Evolutionary conservation across 2,329 filamentous ascomycete genomes (phyloP).

Genomic region (Claviceps sp.): DNA sequence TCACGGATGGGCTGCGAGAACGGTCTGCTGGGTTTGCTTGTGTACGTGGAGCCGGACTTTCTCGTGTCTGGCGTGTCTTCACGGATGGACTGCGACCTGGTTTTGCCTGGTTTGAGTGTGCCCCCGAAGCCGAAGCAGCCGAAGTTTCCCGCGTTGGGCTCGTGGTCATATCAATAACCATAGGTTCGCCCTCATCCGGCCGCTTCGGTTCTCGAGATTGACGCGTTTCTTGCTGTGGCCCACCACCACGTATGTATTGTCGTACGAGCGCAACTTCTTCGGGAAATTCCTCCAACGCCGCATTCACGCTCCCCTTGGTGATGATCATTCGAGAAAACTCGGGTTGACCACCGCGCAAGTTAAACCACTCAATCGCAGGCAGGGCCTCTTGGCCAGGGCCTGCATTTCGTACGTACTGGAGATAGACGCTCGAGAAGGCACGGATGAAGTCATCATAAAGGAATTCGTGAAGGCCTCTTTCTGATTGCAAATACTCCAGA

Average conservation of each 20-base stretch:
- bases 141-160: neutral
- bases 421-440: slow-evolving; percentile 27
- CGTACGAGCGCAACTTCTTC: slow-evolving; percentile 15
- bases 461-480: slow-evolving; percentile 24
- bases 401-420: slow-evolving; percentile 23
- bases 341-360: slow-evolving; percentile 14
- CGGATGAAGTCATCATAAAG: slow-evolving; percentile 41
- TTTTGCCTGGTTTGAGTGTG: no score
- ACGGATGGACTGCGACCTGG: no score
- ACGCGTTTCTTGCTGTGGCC: neutral
- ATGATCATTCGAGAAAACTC: slow-evolving; percentile 21
- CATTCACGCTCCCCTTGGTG: slow-evolving; percentile 20
- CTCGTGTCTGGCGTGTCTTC: neutral
- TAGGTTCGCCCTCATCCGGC: neutral
- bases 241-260: neutral
- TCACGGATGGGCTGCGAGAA: neutral
- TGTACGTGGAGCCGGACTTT: neutral
- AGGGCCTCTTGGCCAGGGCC: slow-evolving; percentile 16
- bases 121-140: no score
- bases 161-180: slow-evolving; percentile 4
- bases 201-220: neutral
- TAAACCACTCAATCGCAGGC: slow-evolving; percentile 30
- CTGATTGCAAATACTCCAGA: slow-evolving; percentile 24
- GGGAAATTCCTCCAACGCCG: slow-evolving; percentile 21
- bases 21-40: neutral